Conservation (phyloP, 495 filamentous ascomycete species). For the Aspergillus asperescens region DNA sequence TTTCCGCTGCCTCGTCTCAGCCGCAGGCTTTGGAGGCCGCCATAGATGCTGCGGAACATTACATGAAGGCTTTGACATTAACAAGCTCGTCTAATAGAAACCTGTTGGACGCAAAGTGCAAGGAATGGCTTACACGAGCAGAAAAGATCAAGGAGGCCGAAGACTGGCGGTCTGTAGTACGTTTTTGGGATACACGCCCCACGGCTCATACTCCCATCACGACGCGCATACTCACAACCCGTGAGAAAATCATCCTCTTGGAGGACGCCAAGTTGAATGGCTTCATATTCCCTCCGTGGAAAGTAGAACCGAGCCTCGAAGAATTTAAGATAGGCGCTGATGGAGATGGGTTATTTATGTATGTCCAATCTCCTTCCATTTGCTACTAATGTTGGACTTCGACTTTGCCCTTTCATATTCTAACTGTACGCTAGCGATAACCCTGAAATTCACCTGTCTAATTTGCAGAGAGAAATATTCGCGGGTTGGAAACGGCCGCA, state of each 20-base stretch:
- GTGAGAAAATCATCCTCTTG: conserved; percentile 74
- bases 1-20: conserved; percentile 51
- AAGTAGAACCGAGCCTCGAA: conserved; percentile 44
- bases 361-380: conserved; percentile 24
- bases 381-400: background rate
- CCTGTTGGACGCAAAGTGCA: conserved; percentile 58
- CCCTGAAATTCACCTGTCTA: conserved; percentile 62
- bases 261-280: conserved; percentile 74
- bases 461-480: conserved; percentile 64
- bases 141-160: conserved; percentile 62
- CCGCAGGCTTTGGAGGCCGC: conserved; percentile 66
- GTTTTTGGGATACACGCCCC: conserved; percentile 13
- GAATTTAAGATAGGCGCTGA: conserved; percentile 45
- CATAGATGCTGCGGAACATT: conserved; percentile 68
- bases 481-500: conserved; percentile 73
- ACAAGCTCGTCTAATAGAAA: conserved; percentile 49
- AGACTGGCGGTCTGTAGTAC: conserved; percentile 32
- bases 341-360: conserved; percentile 48
- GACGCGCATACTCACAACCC: conserved; percentile 57
- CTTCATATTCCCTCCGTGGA: conserved; percentile 79
- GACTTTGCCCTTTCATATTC: conserved; percentile 5
- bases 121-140: conserved; percentile 58
- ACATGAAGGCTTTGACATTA: conserved; percentile 64
- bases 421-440: conserved; percentile 55
- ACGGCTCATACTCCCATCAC: conserved; percentile 38